Percentiles rank a stretch among this genome's conserved stretches.
Conservation (phyloP, 2,329 filamentous ascomycete species). For the Colletotrichum phormii region DNA sequence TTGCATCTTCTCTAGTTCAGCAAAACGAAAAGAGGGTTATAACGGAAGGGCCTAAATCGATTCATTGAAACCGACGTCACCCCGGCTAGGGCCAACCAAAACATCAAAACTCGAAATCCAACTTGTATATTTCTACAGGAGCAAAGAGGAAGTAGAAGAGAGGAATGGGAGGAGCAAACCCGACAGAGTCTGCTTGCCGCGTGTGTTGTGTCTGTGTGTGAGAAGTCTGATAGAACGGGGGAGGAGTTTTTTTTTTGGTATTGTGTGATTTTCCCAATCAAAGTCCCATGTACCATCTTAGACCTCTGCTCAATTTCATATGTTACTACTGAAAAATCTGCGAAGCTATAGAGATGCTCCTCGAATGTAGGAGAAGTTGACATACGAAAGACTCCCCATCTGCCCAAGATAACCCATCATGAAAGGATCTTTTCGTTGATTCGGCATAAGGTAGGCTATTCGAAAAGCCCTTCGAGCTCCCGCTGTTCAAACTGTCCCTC, state of each 20-base stretch:
- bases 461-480: too few species aligned
- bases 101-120: constrained; percentile 20
- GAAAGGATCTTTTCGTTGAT: too few species aligned
- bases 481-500: too few species aligned
- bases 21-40: neutral
- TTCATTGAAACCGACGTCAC: constrained; percentile 1
- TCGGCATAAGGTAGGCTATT: too few species aligned
- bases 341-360: too few species aligned
- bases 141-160: constrained; percentile 33
- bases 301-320: constrained; percentile 16
- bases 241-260: constrained; percentile 22
- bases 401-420: too few species aligned
- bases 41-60: neutral
- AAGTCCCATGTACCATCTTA: constrained; percentile 32
- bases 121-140: constrained; percentile 53
- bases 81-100: constrained; percentile 18
- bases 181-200: constrained; percentile 19
- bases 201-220: constrained; percentile 9
- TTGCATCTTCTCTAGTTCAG: neutral
- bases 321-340: neutral
- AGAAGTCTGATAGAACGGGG: constrained; percentile 35
- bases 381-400: too few species aligned
- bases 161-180: constrained; percentile 12
- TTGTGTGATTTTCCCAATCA: constrained; percentile 33
- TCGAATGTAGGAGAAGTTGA: too few species aligned